Evolutionary conservation across 352 stramenopile genomes (phyloP), one percentile per base, ranked within the genome.

Genomic region (Phytophthora quininea): DNA sequence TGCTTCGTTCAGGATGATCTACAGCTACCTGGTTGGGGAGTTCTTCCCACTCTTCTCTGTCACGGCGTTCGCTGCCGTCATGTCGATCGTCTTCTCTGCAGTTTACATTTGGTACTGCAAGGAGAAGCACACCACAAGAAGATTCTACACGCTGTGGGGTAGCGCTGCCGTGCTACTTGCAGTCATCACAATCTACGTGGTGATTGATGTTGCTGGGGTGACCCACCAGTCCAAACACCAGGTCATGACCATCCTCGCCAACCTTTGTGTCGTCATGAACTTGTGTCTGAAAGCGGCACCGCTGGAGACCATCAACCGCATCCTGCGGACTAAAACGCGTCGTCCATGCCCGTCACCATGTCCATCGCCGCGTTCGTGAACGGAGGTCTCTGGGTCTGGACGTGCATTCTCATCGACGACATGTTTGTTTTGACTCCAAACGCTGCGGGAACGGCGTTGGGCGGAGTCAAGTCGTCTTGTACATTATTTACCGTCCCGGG

Each of bases 21-120:
- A 81, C 52, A 68, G 69, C 11, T 74, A 67, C 35, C 49, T 75
- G 33, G 72, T 68, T 12, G 42, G 64, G 1, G 62, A 70, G 32
- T 73, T 71, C 54, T 79, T 84, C n/a, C 72, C 76, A 9, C 64
- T 81, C 8, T 70, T 80, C 27, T 42, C 53, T 4, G 78, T 74
- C 29, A 72, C 71, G 46, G 54, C 62, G 0, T 62, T 71, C 15
- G 69, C 65, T 2, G 65, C 45, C 2, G 31, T 59, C 8, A 38
- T 74, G 1, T 66, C 57, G 15, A 43, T 81, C 14, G 38, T 58
- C 8, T 79, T 76, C 53, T 60, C 76, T 24, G 58, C 47, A 1
- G 38, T 75, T 10, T 80, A 67, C 46, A 77, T 72, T 56, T 54
- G 54, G 43, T 80, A 32, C 29, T 48, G 43, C 37, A 50, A 54